Conservation (phyloP, 2,329 filamentous ascomycete genomes). For the Colletotrichum phormii region DNA sequence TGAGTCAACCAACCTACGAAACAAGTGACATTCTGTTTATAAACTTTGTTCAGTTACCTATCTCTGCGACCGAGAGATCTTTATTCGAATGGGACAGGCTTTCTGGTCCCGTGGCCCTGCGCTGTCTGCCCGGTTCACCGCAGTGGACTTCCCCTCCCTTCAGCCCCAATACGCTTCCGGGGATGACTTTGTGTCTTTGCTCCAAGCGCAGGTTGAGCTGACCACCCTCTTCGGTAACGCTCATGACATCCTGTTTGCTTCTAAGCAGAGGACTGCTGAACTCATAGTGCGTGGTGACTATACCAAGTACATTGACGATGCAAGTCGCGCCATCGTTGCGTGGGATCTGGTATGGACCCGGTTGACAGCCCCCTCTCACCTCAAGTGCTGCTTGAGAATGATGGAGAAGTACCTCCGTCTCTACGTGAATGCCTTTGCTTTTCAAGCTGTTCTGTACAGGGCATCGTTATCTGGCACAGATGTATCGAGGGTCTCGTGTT, state of each 20-base stretch:
- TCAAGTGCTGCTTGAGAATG: constrained; percentile 75
- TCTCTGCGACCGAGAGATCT: constrained; percentile 70
- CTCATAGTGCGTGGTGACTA: constrained; percentile 34
- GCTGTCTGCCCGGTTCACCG: constrained; percentile 71
- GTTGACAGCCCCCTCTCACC: constrained; percentile 64
- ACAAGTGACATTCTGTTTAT: no score
- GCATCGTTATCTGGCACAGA: constrained; percentile 48
- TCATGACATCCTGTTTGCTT: constrained; percentile 37
- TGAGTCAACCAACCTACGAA: no score
- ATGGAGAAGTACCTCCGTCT: constrained; percentile 79
- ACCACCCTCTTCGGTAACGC: constrained; percentile 64
- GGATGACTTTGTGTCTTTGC: constrained; percentile 75
- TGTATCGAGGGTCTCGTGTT: constrained; percentile 53
- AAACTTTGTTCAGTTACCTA: no score
- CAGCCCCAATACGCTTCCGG: constrained; percentile 68
- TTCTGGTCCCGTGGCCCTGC: constrained; percentile 81
- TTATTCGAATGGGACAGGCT: constrained; percentile 76
- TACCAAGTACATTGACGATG: constrained; percentile 35
- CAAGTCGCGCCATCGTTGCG: constrained; percentile 5
- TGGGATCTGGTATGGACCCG: constrained; percentile 25
- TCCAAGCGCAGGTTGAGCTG: constrained; percentile 77
- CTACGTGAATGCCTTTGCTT: constrained; percentile 81
- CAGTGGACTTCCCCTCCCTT: constrained; percentile 75
- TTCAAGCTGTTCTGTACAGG: constrained; percentile 74
- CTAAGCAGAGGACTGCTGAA: constrained; percentile 27